phyloP scores from a whole-genome alignment of 495 filamentous ascomycete genomes.

The Aspergillus kassunensis region DNA sequence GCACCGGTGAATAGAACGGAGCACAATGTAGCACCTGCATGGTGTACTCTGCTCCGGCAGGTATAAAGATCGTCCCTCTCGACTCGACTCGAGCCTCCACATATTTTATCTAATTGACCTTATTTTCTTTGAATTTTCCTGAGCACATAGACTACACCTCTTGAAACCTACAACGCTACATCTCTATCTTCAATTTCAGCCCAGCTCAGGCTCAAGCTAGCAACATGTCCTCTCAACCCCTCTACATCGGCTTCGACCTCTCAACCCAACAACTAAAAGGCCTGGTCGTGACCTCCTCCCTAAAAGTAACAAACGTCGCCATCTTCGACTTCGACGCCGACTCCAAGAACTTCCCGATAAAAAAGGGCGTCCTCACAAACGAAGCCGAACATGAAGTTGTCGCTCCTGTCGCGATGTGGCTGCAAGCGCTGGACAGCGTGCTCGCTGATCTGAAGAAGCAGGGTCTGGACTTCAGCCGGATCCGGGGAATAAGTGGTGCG shows the following conservation, averaged over 20 bases:
- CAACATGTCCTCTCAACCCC: conserved; percentile 44
- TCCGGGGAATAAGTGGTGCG: conserved; percentile 82
- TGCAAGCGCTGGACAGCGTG: conserved; percentile 86
- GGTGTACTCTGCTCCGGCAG: no score
- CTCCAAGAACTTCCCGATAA: conserved; percentile 66
- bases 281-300: conserved; percentile 71
- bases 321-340: conserved; percentile 72
- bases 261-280: conserved; percentile 96
- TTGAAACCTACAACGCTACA: no score
- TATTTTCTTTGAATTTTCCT: background rate
- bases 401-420: conserved; percentile 89
- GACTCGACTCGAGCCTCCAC: background rate
- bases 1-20: no score
- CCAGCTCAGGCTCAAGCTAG: no score
- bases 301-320: conserved; percentile 41
- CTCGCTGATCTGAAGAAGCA: conserved; percentile 65
- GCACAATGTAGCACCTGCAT: no score
- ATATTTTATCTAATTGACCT: background rate
- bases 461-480: conserved; percentile 70
- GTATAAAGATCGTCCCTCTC: background rate
- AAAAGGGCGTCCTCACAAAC: conserved; percentile 82
- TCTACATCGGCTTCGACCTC: conserved; percentile 93
- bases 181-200: no score
- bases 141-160: no score
- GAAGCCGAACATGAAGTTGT: conserved; percentile 80